Evolutionary conservation across 2,329 filamentous ascomycete species (phyloP).

Genomic region (Arthrocladium fulminans): DNA sequence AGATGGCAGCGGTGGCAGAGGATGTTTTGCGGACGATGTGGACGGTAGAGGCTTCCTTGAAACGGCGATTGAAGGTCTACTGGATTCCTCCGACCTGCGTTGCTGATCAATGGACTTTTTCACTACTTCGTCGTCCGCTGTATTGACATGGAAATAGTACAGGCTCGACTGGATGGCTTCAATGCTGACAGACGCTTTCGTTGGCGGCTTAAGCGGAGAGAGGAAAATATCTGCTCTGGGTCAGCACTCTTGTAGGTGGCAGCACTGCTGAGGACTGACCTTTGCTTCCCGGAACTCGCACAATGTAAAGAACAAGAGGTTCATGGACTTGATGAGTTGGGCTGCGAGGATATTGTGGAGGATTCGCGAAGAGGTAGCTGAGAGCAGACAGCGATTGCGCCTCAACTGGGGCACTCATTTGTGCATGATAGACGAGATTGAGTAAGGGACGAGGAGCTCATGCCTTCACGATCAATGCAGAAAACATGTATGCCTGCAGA

Average conservation of each 20-base stretch:
- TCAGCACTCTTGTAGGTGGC: slow-evolving; percentile 6
- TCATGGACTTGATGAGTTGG: slow-evolving; percentile 60
- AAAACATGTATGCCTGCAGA: slow-evolving; percentile 1
- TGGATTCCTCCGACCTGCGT: slow-evolving; percentile 12
- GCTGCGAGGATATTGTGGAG: slow-evolving; percentile 74
- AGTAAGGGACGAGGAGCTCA: not conserved
- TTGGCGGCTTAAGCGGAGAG: slow-evolving; percentile 77
- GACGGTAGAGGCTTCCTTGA: slow-evolving; percentile 22
- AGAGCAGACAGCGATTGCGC: slow-evolving; percentile 74
- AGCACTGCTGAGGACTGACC: slow-evolving; percentile 42
- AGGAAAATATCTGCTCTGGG: slow-evolving; percentile 68
- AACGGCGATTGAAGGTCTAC: slow-evolving; percentile 11
- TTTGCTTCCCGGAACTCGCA: slow-evolving; percentile 81
- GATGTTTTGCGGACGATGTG: slow-evolving; percentile 17
- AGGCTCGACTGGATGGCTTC: slow-evolving; percentile 80
- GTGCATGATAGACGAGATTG: slow-evolving; percentile 3
- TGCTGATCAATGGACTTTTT: slow-evolving; percentile 33
- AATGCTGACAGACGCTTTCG: slow-evolving; percentile 72
- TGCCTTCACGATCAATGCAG: not conserved
- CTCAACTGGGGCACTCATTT: slow-evolving; percentile 46
- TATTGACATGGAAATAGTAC: slow-evolving; percentile 80
- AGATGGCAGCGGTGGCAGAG: slow-evolving; percentile 14
- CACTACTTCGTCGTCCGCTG: slow-evolving; percentile 46
- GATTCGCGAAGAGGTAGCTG: slow-evolving; percentile 73
- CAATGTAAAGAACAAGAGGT: slow-evolving; percentile 79